A percentile compares a stretch with the other conserved stretches of the same genome.
Conservation (phyloP, 768 basidiomycete genomes). For the Pulveroboletus sp. region DNA sequence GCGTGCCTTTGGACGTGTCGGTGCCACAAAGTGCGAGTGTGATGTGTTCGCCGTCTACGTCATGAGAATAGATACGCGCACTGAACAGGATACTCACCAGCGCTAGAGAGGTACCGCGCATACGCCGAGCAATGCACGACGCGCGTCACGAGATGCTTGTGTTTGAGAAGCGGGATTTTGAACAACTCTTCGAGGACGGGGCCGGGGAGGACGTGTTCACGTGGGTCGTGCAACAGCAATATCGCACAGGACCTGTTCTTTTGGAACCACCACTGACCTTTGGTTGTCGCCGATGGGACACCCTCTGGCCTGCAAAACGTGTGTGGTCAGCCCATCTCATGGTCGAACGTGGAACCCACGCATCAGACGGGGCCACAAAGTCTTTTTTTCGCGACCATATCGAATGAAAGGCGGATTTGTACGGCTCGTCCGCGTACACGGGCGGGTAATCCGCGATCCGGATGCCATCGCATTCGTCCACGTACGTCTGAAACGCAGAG, state of each 20-base stretch:
- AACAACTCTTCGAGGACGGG: conserved; percentile 21
- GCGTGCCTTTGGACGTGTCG: not conserved
- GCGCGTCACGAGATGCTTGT: conserved; percentile 24
- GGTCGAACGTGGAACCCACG: conserved; percentile 4
- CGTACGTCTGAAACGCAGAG: conserved; percentile 8
- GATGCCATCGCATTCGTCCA: conserved; percentile 19
- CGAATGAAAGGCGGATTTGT: conserved; percentile 1
- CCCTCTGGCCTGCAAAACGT: conserved; percentile 8
- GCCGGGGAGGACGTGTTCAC: conserved; percentile 4
- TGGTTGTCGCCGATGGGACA: conserved; percentile 23
- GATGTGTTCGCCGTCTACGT: conserved; percentile 7
- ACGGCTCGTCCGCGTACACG: not conserved
- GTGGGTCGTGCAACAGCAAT: conserved; percentile 22
- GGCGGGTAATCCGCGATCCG: conserved; percentile 20
- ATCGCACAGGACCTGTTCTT: conserved; percentile 19
- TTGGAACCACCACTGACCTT: conserved; percentile 25
- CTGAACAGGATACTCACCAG: not conserved
- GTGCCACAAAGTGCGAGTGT: conserved; percentile 8
- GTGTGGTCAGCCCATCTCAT: too few species aligned
- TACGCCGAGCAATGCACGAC: conserved; percentile 24
- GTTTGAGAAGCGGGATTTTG: conserved; percentile 17
- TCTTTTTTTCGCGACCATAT: conserved; percentile 12
- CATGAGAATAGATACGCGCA: not conserved
- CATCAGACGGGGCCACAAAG: conserved; percentile 7
- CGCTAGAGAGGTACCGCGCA: conserved; percentile 18